Conservation (phyloP, 177 flowering plant species). For the Vitis hybrid region DNA sequence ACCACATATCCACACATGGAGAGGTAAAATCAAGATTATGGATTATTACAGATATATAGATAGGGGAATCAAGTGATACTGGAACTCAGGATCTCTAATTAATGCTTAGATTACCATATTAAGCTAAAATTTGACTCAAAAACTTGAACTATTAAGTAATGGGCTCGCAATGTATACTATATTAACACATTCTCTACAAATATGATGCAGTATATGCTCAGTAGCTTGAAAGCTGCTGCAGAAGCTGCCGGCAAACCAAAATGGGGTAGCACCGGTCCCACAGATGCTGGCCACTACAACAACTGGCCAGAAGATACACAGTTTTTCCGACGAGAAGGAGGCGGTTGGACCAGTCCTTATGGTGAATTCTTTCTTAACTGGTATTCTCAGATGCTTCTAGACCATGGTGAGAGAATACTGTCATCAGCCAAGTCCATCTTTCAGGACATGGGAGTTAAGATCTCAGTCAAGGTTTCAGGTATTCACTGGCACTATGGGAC, state of each 20-base stretch:
- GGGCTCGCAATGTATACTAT: too few relatives aligned
- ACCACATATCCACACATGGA: too few relatives aligned
- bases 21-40: too few relatives aligned
- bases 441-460: slow-evolving; percentile 51
- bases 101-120: too few relatives aligned
- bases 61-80: too few relatives aligned
- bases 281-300: slow-evolving; percentile 89
- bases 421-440: slow-evolving; percentile 56
- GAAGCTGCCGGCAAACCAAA: slow-evolving; percentile 75
- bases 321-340: slow-evolving; percentile 76
- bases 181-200: too few relatives aligned
- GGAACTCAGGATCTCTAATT: too few relatives aligned
- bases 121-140: too few relatives aligned
- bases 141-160: too few relatives aligned
- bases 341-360: slow-evolving; percentile 74
- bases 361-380: slow-evolving; percentile 91
- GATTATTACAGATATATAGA: too few relatives aligned
- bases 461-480: slow-evolving; percentile 88
- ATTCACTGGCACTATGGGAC: slow-evolving; percentile 98
- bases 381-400: slow-evolving; percentile 91
- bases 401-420: slow-evolving; percentile 81
- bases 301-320: slow-evolving; percentile 94
- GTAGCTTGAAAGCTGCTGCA: slow-evolving; percentile 86
- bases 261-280: slow-evolving; percentile 94
- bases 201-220: slow-evolving; percentile 68